phyloP scores from a whole-genome alignment of 2,329 filamentous ascomycete species.

The Monosporascus cannonballus region DNA sequence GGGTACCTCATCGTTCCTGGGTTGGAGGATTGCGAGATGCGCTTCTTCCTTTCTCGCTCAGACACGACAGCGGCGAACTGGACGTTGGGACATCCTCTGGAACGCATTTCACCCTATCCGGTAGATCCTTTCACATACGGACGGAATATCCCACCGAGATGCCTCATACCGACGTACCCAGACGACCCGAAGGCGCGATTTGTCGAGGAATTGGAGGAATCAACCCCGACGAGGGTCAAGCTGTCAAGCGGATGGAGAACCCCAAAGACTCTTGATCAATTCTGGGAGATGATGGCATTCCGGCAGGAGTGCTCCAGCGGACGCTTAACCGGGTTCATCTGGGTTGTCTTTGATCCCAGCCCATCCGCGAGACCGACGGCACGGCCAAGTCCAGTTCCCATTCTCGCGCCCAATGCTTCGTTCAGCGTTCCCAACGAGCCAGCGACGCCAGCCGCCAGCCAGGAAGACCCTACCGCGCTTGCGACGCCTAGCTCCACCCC shows the following conservation, averaged over 20 bases:
- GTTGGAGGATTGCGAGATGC: slow-evolving; percentile 73
- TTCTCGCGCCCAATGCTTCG: slow-evolving; percentile 24
- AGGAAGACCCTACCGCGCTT: slow-evolving; percentile 10
- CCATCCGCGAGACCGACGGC: slow-evolving; percentile 3
- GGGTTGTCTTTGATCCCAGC: slow-evolving; percentile 72
- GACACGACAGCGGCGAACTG: slow-evolving; percentile 49
- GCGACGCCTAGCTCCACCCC: slow-evolving; percentile 28
- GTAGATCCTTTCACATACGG: slow-evolving; percentile 37
- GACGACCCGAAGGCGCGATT: slow-evolving; percentile 94
- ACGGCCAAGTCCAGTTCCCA: slow-evolving; percentile 5
- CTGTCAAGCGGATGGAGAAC: slow-evolving; percentile 71
- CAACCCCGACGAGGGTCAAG: slow-evolving; percentile 48
- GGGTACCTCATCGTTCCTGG: slow-evolving; percentile 86
- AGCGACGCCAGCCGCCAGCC: slow-evolving; percentile 1
- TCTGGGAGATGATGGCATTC: slow-evolving; percentile 98
- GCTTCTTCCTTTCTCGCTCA: slow-evolving; percentile 65
- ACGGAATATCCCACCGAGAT: slow-evolving; percentile 64
- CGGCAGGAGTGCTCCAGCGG: slow-evolving; percentile 94
- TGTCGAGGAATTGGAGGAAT: slow-evolving; percentile 79
- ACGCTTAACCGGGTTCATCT: slow-evolving; percentile 86
- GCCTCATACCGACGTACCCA: slow-evolving; percentile 82
- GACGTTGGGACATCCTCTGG: slow-evolving; percentile 68
- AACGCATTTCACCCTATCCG: slow-evolving; percentile 54
- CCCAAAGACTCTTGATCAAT: slow-evolving; percentile 77
- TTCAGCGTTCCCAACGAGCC: slow-evolving; percentile 21